Base-by-base conservation (phyloP, 768 basidiomycete genomes). In the Amanita rimosa region DNA sequence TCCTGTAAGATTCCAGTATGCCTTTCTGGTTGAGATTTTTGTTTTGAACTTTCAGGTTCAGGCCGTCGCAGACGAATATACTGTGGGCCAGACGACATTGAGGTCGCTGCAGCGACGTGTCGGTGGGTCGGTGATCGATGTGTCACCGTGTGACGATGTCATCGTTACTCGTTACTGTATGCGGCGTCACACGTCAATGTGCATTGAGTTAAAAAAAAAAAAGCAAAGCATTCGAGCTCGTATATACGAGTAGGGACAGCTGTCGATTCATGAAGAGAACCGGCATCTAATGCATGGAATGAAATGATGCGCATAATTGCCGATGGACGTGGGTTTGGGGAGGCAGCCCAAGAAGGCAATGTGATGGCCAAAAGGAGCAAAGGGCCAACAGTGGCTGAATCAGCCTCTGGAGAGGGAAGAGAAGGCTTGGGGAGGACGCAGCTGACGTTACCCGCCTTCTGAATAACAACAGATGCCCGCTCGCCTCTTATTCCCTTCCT, bases 1-100 rank as follows among this genome's bases (percentile, higher is more conserved):
- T 91, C 87, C 62, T 91, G 86, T 21, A 91, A 70, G 44, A 90
- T 75, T 31, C 86, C 83, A 1, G 73, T 66, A 59, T 88, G 81
- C 43, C 81, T 60, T 7, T 2, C 34, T 24, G 62, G 59, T n/a
- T 59, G 37, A 41, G 65, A 57, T 17, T 58, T 60, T 19, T 67
- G 61, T 36, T 66, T 58, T 5, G 31, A 5, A 13, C 4, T 31
- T 44, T 60, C 53, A 40, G 53, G 41, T 6, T 63, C 65, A 19
- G 75, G 74, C 38, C 72, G 70, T 46, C 78, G 72, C 39, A 79
- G 65, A 36, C 75, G 73, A 53, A 80, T 56, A 34, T 67, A 66
- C 56, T 78, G 76, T n/a, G 60, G 53, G 42, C 57, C 56, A 26
- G 65, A 65, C 39, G 56, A 57, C 66, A 67, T 66, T 16, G 39